Conservation (phyloP, 1,284 basidiomycete genomes). For the Ustilago loliicola region DNA sequence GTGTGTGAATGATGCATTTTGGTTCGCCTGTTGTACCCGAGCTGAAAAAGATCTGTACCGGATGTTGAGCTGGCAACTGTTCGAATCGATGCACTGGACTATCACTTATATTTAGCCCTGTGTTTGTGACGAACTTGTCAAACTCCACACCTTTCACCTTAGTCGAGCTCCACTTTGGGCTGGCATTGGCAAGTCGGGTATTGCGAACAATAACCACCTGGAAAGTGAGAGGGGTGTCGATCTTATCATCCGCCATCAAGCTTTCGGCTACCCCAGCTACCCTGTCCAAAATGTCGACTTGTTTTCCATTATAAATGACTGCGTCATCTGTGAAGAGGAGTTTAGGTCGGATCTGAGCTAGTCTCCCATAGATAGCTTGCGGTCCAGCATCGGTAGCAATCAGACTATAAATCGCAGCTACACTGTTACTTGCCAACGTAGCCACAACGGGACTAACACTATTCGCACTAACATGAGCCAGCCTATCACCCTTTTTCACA, state of each 20-base stretch:
- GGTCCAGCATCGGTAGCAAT: slow-evolving; percentile 55
- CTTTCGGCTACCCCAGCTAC: slow-evolving; percentile 60
- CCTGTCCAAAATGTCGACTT: slow-evolving; percentile 60
- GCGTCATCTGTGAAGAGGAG: slow-evolving; percentile 70
- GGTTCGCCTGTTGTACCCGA: slow-evolving; percentile 71
- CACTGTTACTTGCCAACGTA: slow-evolving; percentile 47
- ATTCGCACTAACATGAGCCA: slow-evolving; percentile 53
- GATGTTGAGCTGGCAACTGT: slow-evolving; percentile 52
- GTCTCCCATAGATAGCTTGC: slow-evolving; percentile 54
- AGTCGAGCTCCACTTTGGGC: slow-evolving; percentile 26
- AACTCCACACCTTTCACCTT: slow-evolving; percentile 33
- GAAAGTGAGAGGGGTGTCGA: slow-evolving; percentile 40
- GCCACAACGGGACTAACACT: slow-evolving; percentile 38
- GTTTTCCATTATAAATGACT: slow-evolving; percentile 69
- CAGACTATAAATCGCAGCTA: slow-evolving; percentile 54
- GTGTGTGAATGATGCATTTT: slow-evolving; percentile 69
- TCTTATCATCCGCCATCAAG: slow-evolving; percentile 43
- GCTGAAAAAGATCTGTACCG: slow-evolving; percentile 69
- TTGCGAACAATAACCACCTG: slow-evolving; percentile 55
- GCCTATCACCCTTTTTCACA: slow-evolving; percentile 35
- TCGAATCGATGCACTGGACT: slow-evolving; percentile 49
- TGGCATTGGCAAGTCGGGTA: slow-evolving; percentile 5
- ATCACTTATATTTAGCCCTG: slow-evolving; percentile 28
- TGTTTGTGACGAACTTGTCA: slow-evolving; percentile 26
- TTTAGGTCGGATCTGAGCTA: slow-evolving; percentile 68